A percentile compares a stretch with the other conserved stretches of the same genome.
These are phyloP conservation scores for Ceratocystis huliohia DNA, from an alignment of 2,329 filamentous ascomycete genomes.

Conservation along the genomic window DNA sequence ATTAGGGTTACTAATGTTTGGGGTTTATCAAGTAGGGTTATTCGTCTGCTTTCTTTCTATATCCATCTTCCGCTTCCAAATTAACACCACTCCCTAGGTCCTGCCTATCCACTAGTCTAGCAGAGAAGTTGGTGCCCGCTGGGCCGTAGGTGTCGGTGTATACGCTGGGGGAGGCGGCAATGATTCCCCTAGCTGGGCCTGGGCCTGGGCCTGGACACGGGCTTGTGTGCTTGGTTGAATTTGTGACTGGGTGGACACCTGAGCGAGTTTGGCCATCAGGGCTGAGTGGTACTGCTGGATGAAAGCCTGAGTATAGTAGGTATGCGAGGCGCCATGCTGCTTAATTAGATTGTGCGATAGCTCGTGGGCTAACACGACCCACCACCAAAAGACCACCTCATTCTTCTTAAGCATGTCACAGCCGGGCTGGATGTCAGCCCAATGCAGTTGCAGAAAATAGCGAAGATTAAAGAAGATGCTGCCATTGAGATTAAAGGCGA, in stretches of 20 bases:
- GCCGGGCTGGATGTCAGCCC: slow-evolving; percentile 31
- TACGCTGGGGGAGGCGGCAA: slow-evolving; percentile 11
- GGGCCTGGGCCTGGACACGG: neutral
- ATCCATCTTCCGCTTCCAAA: neutral
- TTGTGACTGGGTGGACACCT: neutral
- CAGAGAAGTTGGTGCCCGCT: neutral
- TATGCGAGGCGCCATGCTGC: slow-evolving; percentile 65
- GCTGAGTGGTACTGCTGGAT: slow-evolving; percentile 63
- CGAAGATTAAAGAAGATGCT: slow-evolving; percentile 89
- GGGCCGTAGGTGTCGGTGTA: neutral
- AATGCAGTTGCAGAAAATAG: slow-evolving; percentile 72
- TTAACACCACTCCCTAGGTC: neutral
- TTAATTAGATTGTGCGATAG: slow-evolving; percentile 83
- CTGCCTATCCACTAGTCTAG: slow-evolving; percentile 9
- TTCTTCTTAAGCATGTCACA: slow-evolving; percentile 26
- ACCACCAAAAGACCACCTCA: slow-evolving; percentile 78
- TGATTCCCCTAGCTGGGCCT: neutral
- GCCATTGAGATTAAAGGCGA: slow-evolving; percentile 82
- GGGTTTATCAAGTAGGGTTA: no score
- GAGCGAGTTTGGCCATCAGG: slow-evolving; percentile 45
- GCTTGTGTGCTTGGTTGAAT: neutral
- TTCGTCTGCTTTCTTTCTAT: neutral
- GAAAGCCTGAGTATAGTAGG: slow-evolving; percentile 74
- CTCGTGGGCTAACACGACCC: slow-evolving; percentile 90
- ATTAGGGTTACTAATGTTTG: no score